phyloP scores from a whole-genome alignment of 129 eudicot genomes.

The Daucus carota region DH1_v3.0 NC_030381.2:4221501-4222000 shows the following conservation, averaged over 20 bases:
- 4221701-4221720: constrained; percentile 22
- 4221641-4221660: background rate
- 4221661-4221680: background rate
- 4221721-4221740: constrained; percentile 24
- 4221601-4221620: background rate
- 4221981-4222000: background rate
- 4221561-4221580: background rate
- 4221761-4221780: constrained; percentile 28
- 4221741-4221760: constrained; percentile 34
- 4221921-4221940: background rate
- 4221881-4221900: constrained; percentile 4
- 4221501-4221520: background rate
- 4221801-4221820: constrained; percentile 19
- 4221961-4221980: background rate
- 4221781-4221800: constrained; percentile 26
- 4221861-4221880: constrained; percentile 1
- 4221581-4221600: background rate
- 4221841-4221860: constrained; percentile 17
- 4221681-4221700: background rate
- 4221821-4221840: constrained; percentile 25
- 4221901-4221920: background rate
- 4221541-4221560: background rate
- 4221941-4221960: background rate
- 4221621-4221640: background rate
- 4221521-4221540: background rate